These are phyloP conservation scores for Aureobasidium lini DNA, from an alignment of 2,329 filamentous ascomycete genomes.

Conservation along the genomic window DNA sequence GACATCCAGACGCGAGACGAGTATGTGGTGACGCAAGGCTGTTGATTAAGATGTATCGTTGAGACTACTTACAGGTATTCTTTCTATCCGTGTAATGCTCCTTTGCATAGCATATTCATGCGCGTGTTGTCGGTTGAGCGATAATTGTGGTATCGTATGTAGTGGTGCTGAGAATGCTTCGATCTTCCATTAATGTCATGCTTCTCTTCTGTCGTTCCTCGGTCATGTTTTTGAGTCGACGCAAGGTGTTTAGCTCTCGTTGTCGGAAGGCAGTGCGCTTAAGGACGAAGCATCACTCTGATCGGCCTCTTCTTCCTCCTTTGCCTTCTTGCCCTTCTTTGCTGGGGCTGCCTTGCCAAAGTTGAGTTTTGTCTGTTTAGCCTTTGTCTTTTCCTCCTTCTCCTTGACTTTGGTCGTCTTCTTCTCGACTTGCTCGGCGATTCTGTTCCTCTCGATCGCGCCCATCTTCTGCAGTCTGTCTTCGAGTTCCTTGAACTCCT, in stretches of 20 bases:
- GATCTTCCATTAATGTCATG: no score
- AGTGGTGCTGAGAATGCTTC: no score
- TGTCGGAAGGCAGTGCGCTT: neutral
- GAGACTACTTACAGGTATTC: no score
- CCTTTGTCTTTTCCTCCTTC: constrained; percentile 39
- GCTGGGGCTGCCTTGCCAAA: constrained; percentile 72
- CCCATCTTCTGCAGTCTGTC: constrained; percentile 60
- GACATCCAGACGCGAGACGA: no score
- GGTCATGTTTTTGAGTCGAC: no score
- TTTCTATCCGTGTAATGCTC: no score
- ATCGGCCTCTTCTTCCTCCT: constrained; percentile 14
- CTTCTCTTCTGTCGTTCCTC: no score
- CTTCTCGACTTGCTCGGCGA: constrained; percentile 71
- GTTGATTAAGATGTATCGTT: no score
- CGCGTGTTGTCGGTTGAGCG: no score
- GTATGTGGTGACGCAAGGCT: no score
- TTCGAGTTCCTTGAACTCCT: constrained; percentile 63
- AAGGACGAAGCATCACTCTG: constrained; percentile 7
- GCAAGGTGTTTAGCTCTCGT: neutral
- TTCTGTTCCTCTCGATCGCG: constrained; percentile 60
- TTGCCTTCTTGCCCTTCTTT: constrained; percentile 45
- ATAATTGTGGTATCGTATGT: no score
- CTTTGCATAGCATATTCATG: no score
- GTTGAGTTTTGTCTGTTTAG: constrained; percentile 63
- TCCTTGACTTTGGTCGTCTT: constrained; percentile 45